Conservation (phyloP, 2,329 filamentous ascomycete species). For the Botrytis fabae region DNA sequence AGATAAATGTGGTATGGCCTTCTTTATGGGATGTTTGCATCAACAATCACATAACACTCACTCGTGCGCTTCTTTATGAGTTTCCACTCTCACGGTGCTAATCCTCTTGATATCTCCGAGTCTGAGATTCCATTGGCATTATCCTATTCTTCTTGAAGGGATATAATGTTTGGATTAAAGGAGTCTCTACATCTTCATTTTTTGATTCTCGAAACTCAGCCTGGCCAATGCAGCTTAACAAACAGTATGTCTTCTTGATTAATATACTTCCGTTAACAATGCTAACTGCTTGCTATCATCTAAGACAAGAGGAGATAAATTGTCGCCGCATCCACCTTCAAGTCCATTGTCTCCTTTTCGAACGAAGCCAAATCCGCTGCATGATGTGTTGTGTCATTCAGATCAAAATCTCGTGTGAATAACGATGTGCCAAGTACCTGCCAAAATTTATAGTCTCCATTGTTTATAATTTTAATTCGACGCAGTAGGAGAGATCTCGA, state of each 20-base stretch:
- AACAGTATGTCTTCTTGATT: neutral
- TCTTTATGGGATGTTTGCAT: neutral
- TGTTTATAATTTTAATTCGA: neutral
- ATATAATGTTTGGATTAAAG: neutral
- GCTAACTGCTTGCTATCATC: neutral
- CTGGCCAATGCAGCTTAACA: too few species aligned
- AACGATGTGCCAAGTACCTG: neutral
- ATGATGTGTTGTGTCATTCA: neutral
- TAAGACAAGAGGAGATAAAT: neutral
- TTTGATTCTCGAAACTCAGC: neutral
- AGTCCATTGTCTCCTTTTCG: neutral
- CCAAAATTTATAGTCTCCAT: too few species aligned
- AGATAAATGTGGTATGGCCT: neutral
- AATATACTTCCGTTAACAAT: neutral
- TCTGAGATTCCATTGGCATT: neutral
- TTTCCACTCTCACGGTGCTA: rapidly evolving
- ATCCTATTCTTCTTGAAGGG: neutral
- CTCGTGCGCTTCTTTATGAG: neutral
- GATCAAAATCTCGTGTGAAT: neutral
- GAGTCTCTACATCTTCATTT: neutral
- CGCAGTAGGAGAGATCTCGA: neutral
- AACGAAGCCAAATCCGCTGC: neutral
- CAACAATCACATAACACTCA: neutral
- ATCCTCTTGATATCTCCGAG: neutral
- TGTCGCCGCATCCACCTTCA: neutral